Base-by-base conservation (phyloP, 2,329 filamentous ascomycete species). In the Colletotrichum magnum region DNA sequence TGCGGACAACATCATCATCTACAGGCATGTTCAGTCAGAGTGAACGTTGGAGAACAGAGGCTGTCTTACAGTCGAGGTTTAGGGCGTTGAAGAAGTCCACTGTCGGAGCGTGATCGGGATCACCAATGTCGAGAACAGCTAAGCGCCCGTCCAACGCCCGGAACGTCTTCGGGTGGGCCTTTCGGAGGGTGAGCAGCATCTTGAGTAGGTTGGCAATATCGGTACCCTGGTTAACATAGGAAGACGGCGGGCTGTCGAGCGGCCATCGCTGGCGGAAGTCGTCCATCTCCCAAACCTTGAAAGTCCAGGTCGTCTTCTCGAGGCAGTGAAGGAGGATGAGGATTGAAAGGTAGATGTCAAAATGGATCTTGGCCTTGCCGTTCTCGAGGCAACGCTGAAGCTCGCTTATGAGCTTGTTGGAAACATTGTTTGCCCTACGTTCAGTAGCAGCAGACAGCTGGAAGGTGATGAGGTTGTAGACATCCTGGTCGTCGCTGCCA, bases 221-320 rank as follows among this genome's bases (percentile, higher is more conserved):
- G 53, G 87, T 85, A 16, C 89, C 89, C 72, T 91, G 89, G 64
- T 86, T 83, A 0, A 87, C 87, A 74, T 88, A 92, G 58, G 82
- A 81, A 58, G 82, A 79, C 0, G 89, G 89, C 7, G 86, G 85
- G 45, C 82, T 78, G 74, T 89, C 87, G 3, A 92, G 81, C 4
- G 90, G 90, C 89, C 89, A 92, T 51, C 85, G 84, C 0, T 84
- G 84, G 2, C 87, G 84, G 28, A 90, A 83, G 58, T 87, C 86
- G 64, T 88, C 85, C 75, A 91, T 87, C 73, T 91, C 89, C 89
- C 89, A 92, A 2, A 88, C 89, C 71, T 90, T 90, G 79, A 91
- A 91, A 1, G 88, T 87, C 90, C 89, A 92, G 0, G 89, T 91
- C 0, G 88, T 89, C 79, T 91, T 92, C 75, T 92, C 90, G 15